These are phyloP conservation scores for Scenedesmus sp. DNA, from an alignment of 163 green algal genomes.

Conservation along the genomic window DNA sequence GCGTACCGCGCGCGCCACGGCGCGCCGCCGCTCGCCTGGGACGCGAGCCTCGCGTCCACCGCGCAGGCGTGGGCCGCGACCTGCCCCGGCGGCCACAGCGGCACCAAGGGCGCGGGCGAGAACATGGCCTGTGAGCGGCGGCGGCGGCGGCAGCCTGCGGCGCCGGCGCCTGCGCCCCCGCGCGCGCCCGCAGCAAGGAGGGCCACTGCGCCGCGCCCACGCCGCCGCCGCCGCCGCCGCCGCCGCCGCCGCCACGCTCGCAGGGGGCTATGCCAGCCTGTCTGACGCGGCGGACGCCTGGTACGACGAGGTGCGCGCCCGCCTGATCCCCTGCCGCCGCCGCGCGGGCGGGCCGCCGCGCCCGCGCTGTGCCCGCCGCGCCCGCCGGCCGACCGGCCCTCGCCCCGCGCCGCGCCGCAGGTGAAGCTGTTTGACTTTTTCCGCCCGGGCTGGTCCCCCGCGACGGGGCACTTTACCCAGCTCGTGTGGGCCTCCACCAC, in stretches of 20 bases:
- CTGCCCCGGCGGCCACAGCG: slow-evolving; percentile 39
- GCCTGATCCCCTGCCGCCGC: too few species aligned
- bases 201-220: too few species aligned
- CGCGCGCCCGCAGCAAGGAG: too few species aligned
- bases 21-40: slow-evolving; percentile 29
- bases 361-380: too few species aligned
- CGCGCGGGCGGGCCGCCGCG: too few species aligned
- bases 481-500: slow-evolving; percentile 27
- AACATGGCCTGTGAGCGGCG: slow-evolving; percentile 45
- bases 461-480: slow-evolving; percentile 44
- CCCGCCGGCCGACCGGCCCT: too few species aligned
- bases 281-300: slow-evolving; percentile 31
- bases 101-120: slow-evolving; percentile 28
- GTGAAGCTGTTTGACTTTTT: slow-evolving; percentile 50
- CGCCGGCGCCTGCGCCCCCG: too few species aligned
- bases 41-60: slow-evolving; percentile 17
- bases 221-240: too few species aligned
- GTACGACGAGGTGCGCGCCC: slow-evolving; percentile 34
- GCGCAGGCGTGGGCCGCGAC: slow-evolving; percentile 23
- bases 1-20: slow-evolving; percentile 8
- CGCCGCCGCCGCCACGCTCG: too few species aligned
- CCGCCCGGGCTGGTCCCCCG: slow-evolving; percentile 33
- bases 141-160: not conserved
- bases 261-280: slow-evolving; percentile 38
- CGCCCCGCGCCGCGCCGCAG: too few species aligned